phyloP scores from a whole-genome alignment of 2,329 filamentous ascomycete genomes.

The Akanthomyces uredinophilus region DNA sequence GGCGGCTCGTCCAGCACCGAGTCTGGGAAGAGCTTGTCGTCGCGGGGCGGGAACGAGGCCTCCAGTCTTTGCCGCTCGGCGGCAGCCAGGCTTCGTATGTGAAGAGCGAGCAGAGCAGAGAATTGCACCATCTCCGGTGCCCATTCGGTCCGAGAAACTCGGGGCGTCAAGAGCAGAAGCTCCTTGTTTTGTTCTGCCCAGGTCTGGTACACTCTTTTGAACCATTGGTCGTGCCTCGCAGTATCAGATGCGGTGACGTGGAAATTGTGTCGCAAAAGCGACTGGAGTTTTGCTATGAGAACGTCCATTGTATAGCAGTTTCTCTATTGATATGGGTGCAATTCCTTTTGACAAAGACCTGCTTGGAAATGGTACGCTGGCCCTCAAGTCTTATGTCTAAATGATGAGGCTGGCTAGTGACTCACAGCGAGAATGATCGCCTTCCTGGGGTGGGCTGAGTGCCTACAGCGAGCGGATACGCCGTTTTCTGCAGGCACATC shows the following conservation, averaged over 20 bases:
- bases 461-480: not conserved
- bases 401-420: not conserved
- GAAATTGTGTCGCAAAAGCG: constrained; percentile 2
- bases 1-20: not conserved
- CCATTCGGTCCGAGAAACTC: not conserved
- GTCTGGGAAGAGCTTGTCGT: constrained; percentile 9
- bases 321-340: not conserved
- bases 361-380: not conserved
- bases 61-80: not conserved
- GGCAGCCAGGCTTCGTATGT: not conserved
- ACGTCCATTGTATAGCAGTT: not conserved
- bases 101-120: not conserved
- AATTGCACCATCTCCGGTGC: constrained; percentile 1
- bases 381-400: not conserved
- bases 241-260: not conserved
- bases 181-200: not conserved
- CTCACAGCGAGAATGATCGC: not conserved
- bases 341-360: not conserved
- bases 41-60: not conserved
- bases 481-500: too few relatives aligned
- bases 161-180: constrained; percentile 1
- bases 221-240: constrained; percentile 7
- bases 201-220: not conserved
- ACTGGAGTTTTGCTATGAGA: not conserved
- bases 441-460: not conserved